Evolutionary conservation across 176 grass and related monocot genomes (phyloP).

Genomic region (Oryza punctata): DNA sequence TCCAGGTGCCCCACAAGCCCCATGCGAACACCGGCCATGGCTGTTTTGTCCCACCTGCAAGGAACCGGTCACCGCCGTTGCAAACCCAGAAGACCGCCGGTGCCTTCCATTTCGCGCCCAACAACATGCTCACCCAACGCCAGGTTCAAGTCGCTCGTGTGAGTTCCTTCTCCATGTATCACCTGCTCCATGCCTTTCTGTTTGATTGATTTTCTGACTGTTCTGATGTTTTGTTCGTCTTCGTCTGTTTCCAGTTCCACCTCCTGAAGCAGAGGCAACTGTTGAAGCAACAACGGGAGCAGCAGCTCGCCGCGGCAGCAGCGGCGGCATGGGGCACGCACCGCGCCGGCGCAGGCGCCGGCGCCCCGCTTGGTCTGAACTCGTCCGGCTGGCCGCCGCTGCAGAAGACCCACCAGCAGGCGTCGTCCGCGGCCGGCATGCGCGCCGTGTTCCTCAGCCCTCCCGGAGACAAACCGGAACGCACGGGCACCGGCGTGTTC

Average conservation of each 20-base stretch:
- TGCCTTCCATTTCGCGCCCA: neutral
- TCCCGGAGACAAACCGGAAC: slow-evolving; percentile 59
- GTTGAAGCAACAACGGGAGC: slow-evolving; percentile 57
- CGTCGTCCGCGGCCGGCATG: slow-evolving; percentile 45
- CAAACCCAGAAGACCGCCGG: slow-evolving; percentile 1
- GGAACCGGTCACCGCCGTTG: slow-evolving; percentile 17
- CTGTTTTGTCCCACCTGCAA: neutral
- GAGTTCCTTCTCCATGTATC: neutral
- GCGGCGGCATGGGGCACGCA: slow-evolving; percentile 27
- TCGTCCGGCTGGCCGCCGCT: slow-evolving; percentile 60
- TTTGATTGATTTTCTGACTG: neutral
- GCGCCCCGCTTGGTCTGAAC: slow-evolving; percentile 27
- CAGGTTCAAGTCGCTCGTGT: slow-evolving; percentile 67
- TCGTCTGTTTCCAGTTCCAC: slow-evolving; percentile 53
- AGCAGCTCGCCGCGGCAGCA: slow-evolving; percentile 41
- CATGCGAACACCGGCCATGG: neutral
- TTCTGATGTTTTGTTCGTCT: neutral
- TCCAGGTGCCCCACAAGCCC: slow-evolving; percentile 29
- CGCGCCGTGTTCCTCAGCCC: slow-evolving; percentile 68
- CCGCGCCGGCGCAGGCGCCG: neutral
- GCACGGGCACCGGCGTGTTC: slow-evolving; percentile 86
- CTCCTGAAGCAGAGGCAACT: slow-evolving; percentile 78
- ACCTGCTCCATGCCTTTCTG: neutral
- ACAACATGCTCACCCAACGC: slow-evolving; percentile 41
- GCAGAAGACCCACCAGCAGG: slow-evolving; percentile 39